These are phyloP conservation scores for Tolypocladium inflatum DNA, from an alignment of 2,329 filamentous ascomycete species.

Conservation along the genomic window DNA sequence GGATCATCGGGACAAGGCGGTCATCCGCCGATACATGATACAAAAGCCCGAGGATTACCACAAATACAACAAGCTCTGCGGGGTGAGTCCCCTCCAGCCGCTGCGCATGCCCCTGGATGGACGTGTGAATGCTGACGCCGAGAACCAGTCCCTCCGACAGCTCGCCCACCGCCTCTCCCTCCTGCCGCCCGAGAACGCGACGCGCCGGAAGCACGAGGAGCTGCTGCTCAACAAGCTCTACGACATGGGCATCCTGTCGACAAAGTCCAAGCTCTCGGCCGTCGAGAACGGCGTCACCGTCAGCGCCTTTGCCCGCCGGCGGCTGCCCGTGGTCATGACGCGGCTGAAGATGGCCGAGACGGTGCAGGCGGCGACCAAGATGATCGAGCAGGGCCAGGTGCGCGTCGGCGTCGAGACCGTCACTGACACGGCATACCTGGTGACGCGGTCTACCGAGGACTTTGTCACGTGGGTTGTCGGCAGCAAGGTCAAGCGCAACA, in stretches of 20 bases:
- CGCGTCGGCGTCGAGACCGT: constrained; percentile 84
- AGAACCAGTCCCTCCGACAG: constrained; percentile 65
- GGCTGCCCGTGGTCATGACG: constrained; percentile 86
- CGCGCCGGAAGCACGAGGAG: constrained; percentile 75
- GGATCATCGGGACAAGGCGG: constrained; percentile 70
- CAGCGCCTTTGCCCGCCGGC: constrained; percentile 72
- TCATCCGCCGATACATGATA: constrained; percentile 82
- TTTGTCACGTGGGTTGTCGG: constrained; percentile 95
- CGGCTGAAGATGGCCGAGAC: constrained; percentile 85
- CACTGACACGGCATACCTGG: constrained; percentile 81
- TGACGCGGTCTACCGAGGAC: constrained; percentile 86
- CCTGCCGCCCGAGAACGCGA: constrained; percentile 68
- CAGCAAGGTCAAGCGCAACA: constrained; percentile 94
- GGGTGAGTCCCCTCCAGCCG: constrained; percentile 33
- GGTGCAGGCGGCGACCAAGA: constrained; percentile 71
- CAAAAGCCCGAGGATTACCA: constrained; percentile 83
- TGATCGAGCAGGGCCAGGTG: constrained; percentile 92
- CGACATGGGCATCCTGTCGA: constrained; percentile 79
- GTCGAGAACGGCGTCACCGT: constrained; percentile 88
- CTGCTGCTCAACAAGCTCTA: constrained; percentile 85
- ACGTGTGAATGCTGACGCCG: not conserved
- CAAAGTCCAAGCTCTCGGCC: constrained; percentile 66
- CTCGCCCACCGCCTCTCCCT: constrained; percentile 81
- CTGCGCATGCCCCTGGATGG: not conserved
- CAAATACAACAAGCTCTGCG: constrained; percentile 56